A percentile compares a stretch with the other conserved stretches of the same genome.
phyloP scores from a whole-genome alignment of 2,329 filamentous ascomycete genomes.

The Fusarium nodosum region DNA sequence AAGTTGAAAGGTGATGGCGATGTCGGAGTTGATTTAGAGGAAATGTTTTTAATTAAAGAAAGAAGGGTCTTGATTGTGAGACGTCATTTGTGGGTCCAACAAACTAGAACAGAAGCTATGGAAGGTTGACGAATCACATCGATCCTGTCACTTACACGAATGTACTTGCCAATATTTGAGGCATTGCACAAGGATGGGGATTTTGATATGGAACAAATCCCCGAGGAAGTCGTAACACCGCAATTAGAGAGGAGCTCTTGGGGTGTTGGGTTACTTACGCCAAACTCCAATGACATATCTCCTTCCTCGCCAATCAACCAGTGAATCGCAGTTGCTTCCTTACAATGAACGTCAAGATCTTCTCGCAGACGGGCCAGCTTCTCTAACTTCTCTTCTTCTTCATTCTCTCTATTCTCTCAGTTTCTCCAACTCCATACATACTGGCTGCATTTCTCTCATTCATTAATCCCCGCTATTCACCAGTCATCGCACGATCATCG shows the following conservation, averaged over 20 bases:
- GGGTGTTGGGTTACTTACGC: background rate
- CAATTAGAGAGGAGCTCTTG: background rate
- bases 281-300: background rate
- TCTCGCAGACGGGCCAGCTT: background rate
- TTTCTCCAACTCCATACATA: background rate
- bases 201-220: background rate
- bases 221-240: background rate
- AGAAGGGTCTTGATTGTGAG: conserved; percentile 26
- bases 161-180: background rate
- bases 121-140: conserved; percentile 40
- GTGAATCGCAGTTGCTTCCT: background rate
- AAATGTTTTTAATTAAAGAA: conserved; percentile 41
- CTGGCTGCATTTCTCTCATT: background rate
- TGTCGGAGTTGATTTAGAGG: conserved; percentile 23
- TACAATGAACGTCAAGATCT: background rate
- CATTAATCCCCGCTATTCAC: background rate
- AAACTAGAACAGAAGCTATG: conserved; percentile 19
- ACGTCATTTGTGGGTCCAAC: conserved; percentile 44
- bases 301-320: background rate
- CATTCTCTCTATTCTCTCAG: background rate
- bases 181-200: background rate
- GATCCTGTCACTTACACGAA: conserved; percentile 32
- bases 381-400: background rate
- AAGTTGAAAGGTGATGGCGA: conserved; percentile 10
- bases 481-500: background rate